A percentile compares a stretch with the other conserved stretches of the same genome.
phyloP scores from a whole-genome alignment of 164 flowering plant genomes.

The Protea cynaroides region DNA sequence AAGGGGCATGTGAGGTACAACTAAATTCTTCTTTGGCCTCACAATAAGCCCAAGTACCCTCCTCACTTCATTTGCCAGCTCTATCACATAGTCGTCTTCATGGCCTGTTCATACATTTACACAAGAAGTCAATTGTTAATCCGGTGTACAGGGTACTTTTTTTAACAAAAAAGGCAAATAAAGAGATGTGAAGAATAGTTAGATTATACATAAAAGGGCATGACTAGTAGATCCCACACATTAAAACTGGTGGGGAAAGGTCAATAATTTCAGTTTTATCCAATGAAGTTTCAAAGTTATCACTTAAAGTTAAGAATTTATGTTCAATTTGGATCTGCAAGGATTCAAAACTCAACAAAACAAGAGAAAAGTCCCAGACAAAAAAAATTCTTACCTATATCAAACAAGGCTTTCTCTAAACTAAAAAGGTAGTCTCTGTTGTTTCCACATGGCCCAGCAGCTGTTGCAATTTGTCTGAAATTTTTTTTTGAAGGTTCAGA shows the following conservation, averaged over 20 bases:
- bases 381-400: conserved; percentile 48
- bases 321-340: background rate
- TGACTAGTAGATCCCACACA: too few relatives aligned
- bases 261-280: too few relatives aligned
- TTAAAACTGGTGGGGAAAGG: too few relatives aligned
- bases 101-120: conserved; percentile 43
- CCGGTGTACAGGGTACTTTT: background rate
- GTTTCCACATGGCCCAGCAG: conserved; percentile 91
- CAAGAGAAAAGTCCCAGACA: background rate
- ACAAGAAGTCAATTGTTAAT: background rate
- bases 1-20: conserved; percentile 25
- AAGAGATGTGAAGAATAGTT: too few relatives aligned
- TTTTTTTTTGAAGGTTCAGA: background rate
- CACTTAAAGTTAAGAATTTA: background rate
- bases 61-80: conserved; percentile 91
- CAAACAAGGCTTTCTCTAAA: conserved; percentile 80
- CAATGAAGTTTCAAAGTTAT: too few relatives aligned
- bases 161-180: too few relatives aligned
- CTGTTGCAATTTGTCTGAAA: conserved; percentile 95
- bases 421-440: conserved; percentile 82
- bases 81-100: conserved; percentile 71
- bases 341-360: background rate
- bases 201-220: too few relatives aligned
- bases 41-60: conserved; percentile 44
- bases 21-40: conserved; percentile 28